phyloP scores from a whole-genome alignment of 2,329 filamentous ascomycete species.

The Exophiala viscosa region DNA sequence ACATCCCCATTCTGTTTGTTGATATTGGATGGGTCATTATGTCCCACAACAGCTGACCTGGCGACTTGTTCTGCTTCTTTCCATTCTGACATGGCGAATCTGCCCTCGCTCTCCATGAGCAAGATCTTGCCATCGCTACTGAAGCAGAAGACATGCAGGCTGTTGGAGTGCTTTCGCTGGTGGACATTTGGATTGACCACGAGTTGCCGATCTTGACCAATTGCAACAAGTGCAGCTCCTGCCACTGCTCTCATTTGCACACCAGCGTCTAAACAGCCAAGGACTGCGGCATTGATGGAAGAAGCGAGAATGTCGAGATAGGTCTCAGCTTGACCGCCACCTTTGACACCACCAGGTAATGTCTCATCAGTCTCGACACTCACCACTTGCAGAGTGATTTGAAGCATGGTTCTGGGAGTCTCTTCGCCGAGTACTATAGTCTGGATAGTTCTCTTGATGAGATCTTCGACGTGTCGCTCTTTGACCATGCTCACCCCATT shows the following conservation, averaged over 20 bases:
- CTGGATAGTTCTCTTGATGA: slow-evolving; percentile 37
- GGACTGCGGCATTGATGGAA: slow-evolving; percentile 72
- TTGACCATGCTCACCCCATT: slow-evolving; percentile 79
- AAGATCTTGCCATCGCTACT: slow-evolving; percentile 70
- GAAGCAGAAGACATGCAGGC: slow-evolving; percentile 79
- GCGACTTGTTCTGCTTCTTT: slow-evolving; percentile 64
- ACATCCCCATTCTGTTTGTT: slow-evolving; percentile 23
- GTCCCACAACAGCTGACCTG: slow-evolving; percentile 58
- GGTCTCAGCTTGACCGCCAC: slow-evolving; percentile 34
- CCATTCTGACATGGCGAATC: slow-evolving; percentile 74
- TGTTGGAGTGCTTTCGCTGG: slow-evolving; percentile 61
- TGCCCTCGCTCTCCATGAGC: slow-evolving; percentile 75
- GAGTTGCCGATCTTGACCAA: slow-evolving; percentile 45
- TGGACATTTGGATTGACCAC: slow-evolving; percentile 60
- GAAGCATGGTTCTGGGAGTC: slow-evolving; percentile 41
- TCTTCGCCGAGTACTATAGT: slow-evolving; percentile 43
- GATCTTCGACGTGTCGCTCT: slow-evolving; percentile 74
- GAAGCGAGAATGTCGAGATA: slow-evolving; percentile 76
- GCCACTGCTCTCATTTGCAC: slow-evolving; percentile 74
- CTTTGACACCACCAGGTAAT: slow-evolving; percentile 26
- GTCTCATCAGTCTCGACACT: slow-evolving; percentile 33
- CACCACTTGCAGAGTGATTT: slow-evolving; percentile 42
- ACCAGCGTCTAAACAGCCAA: slow-evolving; percentile 76
- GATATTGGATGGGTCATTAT: slow-evolving; percentile 12
- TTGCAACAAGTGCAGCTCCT: slow-evolving; percentile 61